Percentiles rank a stretch among this genome's conserved stretches.
Evolutionary conservation across 1,284 basidiomycete species (phyloP).

Genomic region (Leccinum olivaceoglutinosum): DNA sequence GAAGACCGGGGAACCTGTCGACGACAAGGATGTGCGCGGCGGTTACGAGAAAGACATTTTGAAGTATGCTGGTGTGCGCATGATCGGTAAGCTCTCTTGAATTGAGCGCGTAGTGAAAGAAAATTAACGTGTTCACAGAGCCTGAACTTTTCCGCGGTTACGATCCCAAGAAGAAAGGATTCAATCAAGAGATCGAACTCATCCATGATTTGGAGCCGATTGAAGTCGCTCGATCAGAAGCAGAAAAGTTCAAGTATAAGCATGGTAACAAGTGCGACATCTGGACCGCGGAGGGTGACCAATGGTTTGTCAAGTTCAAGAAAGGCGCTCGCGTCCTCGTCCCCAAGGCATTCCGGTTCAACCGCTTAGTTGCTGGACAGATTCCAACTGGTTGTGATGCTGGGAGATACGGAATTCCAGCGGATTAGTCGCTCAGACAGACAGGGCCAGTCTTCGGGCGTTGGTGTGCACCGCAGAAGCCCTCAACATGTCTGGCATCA

Average conservation of each 20-base stretch:
- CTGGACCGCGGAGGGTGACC: constrained; percentile 85
- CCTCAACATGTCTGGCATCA: constrained; percentile 94
- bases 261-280: constrained; percentile 96
- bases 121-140: constrained; percentile 47
- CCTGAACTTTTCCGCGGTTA: constrained; percentile 97
- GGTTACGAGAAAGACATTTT: constrained; percentile 95
- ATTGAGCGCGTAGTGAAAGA: not conserved
- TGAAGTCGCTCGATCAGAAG: constrained; percentile 88
- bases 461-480: constrained; percentile 92
- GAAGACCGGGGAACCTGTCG: constrained; percentile 93
- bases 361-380: constrained; percentile 92
- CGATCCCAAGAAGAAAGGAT: constrained; percentile 94
- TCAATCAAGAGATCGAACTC: constrained; percentile 96
- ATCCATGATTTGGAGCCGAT: constrained; percentile 96
- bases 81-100: constrained; percentile 68
- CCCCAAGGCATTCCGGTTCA: constrained; percentile 95
- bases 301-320: constrained; percentile 98
- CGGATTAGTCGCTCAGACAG: constrained; percentile 91
- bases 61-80: constrained; percentile 87
- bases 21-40: constrained; percentile 94
- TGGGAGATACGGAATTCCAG: constrained; percentile 94
- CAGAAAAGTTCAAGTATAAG: constrained; percentile 92
- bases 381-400: constrained; percentile 97
- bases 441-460: constrained; percentile 96
- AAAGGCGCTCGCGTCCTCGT: constrained; percentile 92